Conservation (phyloP, 1,284 basidiomycete species). For the Malassezia yamatoensis region DNA sequence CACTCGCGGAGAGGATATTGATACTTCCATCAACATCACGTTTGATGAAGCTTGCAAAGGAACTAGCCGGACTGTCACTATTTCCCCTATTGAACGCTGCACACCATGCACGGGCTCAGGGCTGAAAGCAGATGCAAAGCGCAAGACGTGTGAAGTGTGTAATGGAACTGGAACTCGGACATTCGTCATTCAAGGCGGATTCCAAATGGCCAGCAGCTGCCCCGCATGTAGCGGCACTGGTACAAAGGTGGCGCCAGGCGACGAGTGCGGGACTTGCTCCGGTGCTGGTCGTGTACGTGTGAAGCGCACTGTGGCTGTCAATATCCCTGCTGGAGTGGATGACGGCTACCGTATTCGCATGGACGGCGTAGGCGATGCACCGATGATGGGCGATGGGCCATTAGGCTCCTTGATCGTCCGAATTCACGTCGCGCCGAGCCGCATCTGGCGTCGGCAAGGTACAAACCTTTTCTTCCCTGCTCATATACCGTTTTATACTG, state of each 20-base stretch:
- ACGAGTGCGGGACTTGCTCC: slow-evolving; percentile 69
- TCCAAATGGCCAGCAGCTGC: slow-evolving; percentile 95
- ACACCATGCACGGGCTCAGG: slow-evolving; percentile 74
- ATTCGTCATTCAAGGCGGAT: slow-evolving; percentile 84
- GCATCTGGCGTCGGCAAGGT: slow-evolving; percentile 81
- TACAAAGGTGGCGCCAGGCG: slow-evolving; percentile 64
- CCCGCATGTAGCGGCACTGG: slow-evolving; percentile 74
- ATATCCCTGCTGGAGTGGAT: slow-evolving; percentile 74
- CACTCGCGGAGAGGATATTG: slow-evolving; percentile 71
- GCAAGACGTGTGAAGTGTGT: slow-evolving; percentile 69
- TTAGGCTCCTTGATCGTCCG: slow-evolving; percentile 79
- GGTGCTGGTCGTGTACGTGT: slow-evolving; percentile 80
- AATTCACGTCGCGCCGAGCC: slow-evolving; percentile 71
- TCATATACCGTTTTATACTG: slow-evolving; percentile 80
- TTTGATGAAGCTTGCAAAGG: slow-evolving; percentile 94
- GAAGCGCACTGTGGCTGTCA: slow-evolving; percentile 67
- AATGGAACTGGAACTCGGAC: slow-evolving; percentile 77
- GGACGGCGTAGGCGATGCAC: slow-evolving; percentile 72
- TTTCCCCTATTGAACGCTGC: slow-evolving; percentile 76
- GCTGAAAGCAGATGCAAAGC: slow-evolving; percentile 74
- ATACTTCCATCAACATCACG: slow-evolving; percentile 63
- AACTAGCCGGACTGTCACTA: slow-evolving; percentile 63
- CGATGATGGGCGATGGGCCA: slow-evolving; percentile 58
- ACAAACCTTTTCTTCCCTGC: slow-evolving; percentile 82
- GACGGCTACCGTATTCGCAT: slow-evolving; percentile 90